Conservation (phyloP, 129 eudicot genomes). For the Centrapalus pauciflorus region DNA sequence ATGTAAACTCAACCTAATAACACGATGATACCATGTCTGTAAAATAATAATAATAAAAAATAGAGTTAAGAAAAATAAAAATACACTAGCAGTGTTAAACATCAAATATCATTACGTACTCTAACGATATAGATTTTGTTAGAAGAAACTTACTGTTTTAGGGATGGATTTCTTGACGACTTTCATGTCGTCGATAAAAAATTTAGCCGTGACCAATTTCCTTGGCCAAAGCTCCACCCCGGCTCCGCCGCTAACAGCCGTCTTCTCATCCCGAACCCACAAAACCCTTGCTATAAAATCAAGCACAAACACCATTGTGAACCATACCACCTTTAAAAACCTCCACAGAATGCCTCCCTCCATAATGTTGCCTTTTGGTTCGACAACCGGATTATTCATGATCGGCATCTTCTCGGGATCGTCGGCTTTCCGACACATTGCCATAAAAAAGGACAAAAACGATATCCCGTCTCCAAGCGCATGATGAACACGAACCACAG, state of each 20-base stretch:
- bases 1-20: too few species aligned
- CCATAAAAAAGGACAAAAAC: slow-evolving; percentile 49
- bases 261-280: slow-evolving; percentile 57
- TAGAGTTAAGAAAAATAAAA: too few species aligned
- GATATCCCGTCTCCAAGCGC: slow-evolving; percentile 86
- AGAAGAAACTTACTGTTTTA: slow-evolving; percentile 37
- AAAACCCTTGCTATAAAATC: slow-evolving; percentile 45
- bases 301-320: slow-evolving; percentile 42
- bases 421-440: slow-evolving; percentile 48
- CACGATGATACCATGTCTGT: too few species aligned
- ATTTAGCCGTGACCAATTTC: slow-evolving; percentile 59
- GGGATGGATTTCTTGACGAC: slow-evolving; percentile 47
- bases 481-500: slow-evolving; percentile 68
- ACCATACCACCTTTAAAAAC: slow-evolving; percentile 45
- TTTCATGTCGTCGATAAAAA: slow-evolving; percentile 72
- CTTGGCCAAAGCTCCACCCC: slow-evolving; percentile 97
- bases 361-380: neutral
- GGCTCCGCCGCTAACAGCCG: slow-evolving; percentile 65
- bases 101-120: too few species aligned
- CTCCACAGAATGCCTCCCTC: slow-evolving; percentile 20
- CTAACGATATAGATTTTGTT: too few species aligned
- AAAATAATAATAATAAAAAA: too few species aligned
- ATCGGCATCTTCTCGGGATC: slow-evolving; percentile 41
- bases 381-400: neutral
- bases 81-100: too few species aligned